Evolutionary conservation across 2,329 filamentous ascomycete species (phyloP), one percentile per base, ranked within the genome.

Genomic region (Monilinia polystroma): DNA sequence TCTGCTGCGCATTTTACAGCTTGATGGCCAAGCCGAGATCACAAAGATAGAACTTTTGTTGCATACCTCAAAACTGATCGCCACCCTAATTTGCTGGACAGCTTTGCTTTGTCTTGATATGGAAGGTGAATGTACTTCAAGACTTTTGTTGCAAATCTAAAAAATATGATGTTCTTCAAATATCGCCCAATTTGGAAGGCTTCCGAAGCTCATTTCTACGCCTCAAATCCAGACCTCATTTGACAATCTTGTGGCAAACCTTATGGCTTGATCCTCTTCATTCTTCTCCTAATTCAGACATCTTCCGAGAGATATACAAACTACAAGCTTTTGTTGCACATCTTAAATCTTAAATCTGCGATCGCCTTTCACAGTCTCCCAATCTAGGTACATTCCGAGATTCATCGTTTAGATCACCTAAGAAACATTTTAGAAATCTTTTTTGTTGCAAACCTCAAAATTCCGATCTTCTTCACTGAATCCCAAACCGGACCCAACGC

Each of bases 121-220:
- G 32, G 14, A 43, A 23, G 7, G 4, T 16, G 18, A 14, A 49
- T 16, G 12, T 18, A 18, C 45, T 35, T 8, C 45, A 18, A 20
- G 20, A n/a, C 38, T 26, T 66, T 53, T 60, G 64, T 66, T 66
- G 64, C 64, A 66, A n/a, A 20, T 45, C 64, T 66, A 23, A 54
- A 47, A 63, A 63, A 29, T 20, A 38, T 45, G 63, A 66, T 66
- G 35, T 26, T 23, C 63, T 65, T 59, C 18, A 7, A 65, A 51
- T 10, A 45, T 60, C 29, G 26, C 64, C 47, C 12, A n/a, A 45
- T 66, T 26, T 26, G 32, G 47, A 45, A 14, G 4, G 18, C 45
- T 26, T 18, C 58, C 58, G 58, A 60, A 60, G 38, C 32, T 49
- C 47, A 35, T 60, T 38, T 51, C n/a, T 32, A 51, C 45, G n/a